phyloP scores from a whole-genome alignment of 2,329 filamentous ascomycete genomes.

The Cercospora sp. region DNA sequence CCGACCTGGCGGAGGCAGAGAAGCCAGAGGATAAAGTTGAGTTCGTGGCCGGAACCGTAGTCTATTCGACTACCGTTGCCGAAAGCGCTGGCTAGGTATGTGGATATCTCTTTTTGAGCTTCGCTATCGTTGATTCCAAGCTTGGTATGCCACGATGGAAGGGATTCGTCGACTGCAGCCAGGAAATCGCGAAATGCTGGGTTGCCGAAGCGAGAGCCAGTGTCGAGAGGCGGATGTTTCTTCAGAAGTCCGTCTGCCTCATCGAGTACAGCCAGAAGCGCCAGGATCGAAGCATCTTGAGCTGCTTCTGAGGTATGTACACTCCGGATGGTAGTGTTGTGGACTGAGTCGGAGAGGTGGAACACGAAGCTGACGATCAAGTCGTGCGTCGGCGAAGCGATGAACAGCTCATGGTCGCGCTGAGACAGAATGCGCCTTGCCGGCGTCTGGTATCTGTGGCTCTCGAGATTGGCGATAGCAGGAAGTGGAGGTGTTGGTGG shows the following conservation, averaged over 20 bases:
- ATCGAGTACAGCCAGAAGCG: constrained; percentile 69
- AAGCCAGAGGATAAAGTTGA: constrained; percentile 96
- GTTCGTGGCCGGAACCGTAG: constrained; percentile 94
- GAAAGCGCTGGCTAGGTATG: constrained; percentile 80
- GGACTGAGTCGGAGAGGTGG: constrained; percentile 76
- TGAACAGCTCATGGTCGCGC: constrained; percentile 78
- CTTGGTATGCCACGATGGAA: constrained; percentile 62
- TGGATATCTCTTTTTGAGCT: constrained; percentile 69
- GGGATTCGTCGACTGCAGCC: constrained; percentile 56
- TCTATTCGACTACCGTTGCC: constrained; percentile 87
- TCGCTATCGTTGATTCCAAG: constrained; percentile 55
- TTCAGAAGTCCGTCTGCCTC: constrained; percentile 66
- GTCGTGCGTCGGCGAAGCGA: constrained; percentile 70
- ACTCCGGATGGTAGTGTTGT: constrained; percentile 65
- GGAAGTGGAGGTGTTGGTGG: constrained; percentile 76
- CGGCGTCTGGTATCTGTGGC: constrained; percentile 63
- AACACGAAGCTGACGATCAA: constrained; percentile 85
- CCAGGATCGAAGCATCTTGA: constrained; percentile 60
- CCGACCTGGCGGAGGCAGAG: constrained; percentile 85
- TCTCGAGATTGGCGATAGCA: constrained; percentile 59
- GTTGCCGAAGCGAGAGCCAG: constrained; percentile 92
- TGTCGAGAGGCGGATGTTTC: constrained; percentile 76
- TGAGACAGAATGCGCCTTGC: constrained; percentile 77
- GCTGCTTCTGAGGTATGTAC: constrained; percentile 54
- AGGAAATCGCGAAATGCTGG: constrained; percentile 83